Evolutionary conservation across 1,284 basidiomycete species (phyloP).

Genomic region (Megacollybia platyphylla): DNA sequence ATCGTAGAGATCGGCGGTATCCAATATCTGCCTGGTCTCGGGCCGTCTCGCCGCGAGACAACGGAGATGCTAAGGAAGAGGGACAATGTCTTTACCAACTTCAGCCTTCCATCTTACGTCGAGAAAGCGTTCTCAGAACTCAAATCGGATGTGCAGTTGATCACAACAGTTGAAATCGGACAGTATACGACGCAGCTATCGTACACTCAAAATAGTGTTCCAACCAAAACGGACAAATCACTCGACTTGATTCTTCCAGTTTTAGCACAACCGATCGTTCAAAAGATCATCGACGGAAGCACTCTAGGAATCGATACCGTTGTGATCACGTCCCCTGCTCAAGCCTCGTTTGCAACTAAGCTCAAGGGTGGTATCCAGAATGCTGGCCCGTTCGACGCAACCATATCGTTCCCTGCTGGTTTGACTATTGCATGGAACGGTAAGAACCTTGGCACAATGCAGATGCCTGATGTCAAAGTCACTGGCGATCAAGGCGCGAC

Average conservation of each 20-base stretch:
- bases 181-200: slow-evolving; percentile 52
- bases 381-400: slow-evolving; percentile 69
- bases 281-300: slow-evolving; percentile 56
- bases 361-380: slow-evolving; percentile 60
- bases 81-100: slow-evolving; percentile 44
- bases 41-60: slow-evolving; percentile 11
- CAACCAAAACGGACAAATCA: slow-evolving; percentile 48
- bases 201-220: slow-evolving; percentile 47
- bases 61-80: slow-evolving; percentile 19
- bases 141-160: slow-evolving; percentile 48
- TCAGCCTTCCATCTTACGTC: slow-evolving; percentile 57
- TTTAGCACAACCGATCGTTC: slow-evolving; percentile 70
- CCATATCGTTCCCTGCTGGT: slow-evolving; percentile 54
- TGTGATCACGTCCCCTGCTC: slow-evolving; percentile 42
- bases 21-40: slow-evolving; percentile 37
- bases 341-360: slow-evolving; percentile 49
- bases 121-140: slow-evolving; percentile 56
- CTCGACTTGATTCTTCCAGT: slow-evolving; percentile 58
- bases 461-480: slow-evolving; percentile 47
- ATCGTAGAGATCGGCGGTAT: slow-evolving; percentile 65
- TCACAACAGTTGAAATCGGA: slow-evolving; percentile 47
- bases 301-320: slow-evolving; percentile 44
- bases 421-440: slow-evolving; percentile 55
- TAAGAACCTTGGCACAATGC: slow-evolving; percentile 45
- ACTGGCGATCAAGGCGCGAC: slow-evolving; percentile 52